phyloP scores from a whole-genome alignment of 2,329 filamentous ascomycete genomes.

The Aureobasidium sp. region DNA sequence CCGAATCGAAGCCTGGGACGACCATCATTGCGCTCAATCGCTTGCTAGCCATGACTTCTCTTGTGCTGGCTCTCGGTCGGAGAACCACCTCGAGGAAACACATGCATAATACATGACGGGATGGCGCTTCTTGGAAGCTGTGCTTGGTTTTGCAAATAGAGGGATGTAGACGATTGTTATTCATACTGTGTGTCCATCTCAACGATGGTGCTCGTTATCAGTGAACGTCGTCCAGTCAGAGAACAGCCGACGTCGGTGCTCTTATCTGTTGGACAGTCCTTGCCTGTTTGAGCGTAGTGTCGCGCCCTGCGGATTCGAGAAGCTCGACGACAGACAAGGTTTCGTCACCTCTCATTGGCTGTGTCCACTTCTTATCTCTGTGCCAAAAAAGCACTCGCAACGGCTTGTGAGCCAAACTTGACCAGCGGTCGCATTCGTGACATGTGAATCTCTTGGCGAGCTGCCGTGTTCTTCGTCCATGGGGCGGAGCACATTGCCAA shows the following conservation, averaged over 20 bases:
- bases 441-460: constrained; percentile 9
- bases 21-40: background rate
- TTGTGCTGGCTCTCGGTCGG: background rate
- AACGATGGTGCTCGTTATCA: constrained; percentile 7
- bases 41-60: background rate
- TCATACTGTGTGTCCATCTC: constrained; percentile 5
- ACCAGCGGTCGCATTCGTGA: constrained; percentile 1
- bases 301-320: background rate
- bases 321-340: background rate
- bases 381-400: constrained; percentile 5
- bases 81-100: background rate
- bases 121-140: constrained; percentile 8
- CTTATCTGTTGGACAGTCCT: constrained; percentile 6
- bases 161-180: background rate
- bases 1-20: background rate
- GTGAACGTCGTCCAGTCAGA: constrained; percentile 11
- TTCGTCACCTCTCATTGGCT: background rate
- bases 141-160: background rate
- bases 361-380: constrained; percentile 2
- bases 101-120: constrained; percentile 7
- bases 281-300: background rate
- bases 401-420: constrained; percentile 2
- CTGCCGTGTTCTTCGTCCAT: constrained; percentile 3
- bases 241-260: background rate
- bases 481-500: constrained; percentile 5